Conservation (phyloP, 805 yeast genomes). For the Metschnikowia vanudenii region DNA sequence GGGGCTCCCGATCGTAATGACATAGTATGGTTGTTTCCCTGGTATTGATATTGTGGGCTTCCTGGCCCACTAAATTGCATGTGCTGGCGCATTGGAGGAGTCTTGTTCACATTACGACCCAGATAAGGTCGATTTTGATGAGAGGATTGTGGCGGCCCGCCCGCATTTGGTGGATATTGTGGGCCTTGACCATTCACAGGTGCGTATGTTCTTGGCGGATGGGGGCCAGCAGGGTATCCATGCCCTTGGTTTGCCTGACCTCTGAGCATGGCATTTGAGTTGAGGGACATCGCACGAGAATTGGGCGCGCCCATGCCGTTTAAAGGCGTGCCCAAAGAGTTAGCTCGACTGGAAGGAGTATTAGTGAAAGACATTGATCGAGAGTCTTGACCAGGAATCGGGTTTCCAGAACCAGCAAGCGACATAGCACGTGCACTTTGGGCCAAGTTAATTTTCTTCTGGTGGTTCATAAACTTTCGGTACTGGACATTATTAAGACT, state of each 20-base stretch:
- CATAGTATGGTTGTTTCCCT: conserved; percentile 13
- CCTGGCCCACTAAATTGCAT: conserved; percentile 1
- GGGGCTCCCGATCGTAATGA: conserved; percentile 13
- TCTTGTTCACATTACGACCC: not conserved
- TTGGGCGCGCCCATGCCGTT: conserved; percentile 27
- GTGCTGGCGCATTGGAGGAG: not conserved
- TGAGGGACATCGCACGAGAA: conserved; percentile 45
- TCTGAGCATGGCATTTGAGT: conserved; percentile 20
- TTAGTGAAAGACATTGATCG: conserved; percentile 32
- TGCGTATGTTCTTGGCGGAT: conserved; percentile 1
- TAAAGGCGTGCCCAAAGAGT: conserved; percentile 19
- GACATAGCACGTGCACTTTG: conserved; percentile 48
- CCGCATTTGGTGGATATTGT: not conserved
- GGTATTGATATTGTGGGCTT: not conserved
- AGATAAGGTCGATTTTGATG: not conserved
- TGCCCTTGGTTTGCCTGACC: conserved; percentile 1
- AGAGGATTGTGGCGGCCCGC: not conserved
- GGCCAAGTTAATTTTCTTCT: conserved; percentile 56
- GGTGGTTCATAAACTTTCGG: conserved; percentile 66
- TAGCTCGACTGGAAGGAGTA: conserved; percentile 24
- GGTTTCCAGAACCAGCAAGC: conserved; percentile 36
- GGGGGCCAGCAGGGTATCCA: conserved; percentile 1
- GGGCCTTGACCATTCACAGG: conserved; percentile 1
- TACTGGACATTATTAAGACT: conserved; percentile 55
- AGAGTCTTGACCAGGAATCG: conserved; percentile 27